These are phyloP conservation scores for Pyrus communis DNA, from an alignment of 306 rosid genomes.

Conservation along the genomic window DNA sequence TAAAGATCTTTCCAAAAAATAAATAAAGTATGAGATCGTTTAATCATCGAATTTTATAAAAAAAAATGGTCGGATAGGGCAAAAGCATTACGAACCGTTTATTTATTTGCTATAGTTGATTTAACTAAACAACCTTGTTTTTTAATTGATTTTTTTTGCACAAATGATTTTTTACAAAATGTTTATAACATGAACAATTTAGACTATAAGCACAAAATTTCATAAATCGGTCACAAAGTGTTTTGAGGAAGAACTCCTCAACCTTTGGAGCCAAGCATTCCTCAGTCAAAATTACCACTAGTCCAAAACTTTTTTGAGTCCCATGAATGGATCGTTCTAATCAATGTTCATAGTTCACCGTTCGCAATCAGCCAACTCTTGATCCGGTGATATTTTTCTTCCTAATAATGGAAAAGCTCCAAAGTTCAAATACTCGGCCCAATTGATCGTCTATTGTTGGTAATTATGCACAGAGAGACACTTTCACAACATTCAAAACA, in stretches of 20 bases:
- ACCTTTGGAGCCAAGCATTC: too few species aligned
- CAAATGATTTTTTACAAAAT: too few species aligned
- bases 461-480: not conserved
- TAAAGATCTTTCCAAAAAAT: too few species aligned
- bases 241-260: too few species aligned
- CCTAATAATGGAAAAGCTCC: not conserved
- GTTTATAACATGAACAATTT: too few species aligned
- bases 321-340: not conserved
- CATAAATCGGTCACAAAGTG: not conserved
- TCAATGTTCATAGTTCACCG: not conserved
- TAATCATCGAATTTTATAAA: too few species aligned
- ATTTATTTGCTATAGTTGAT: too few species aligned
- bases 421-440: not conserved
- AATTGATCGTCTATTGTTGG: not conserved
- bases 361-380: not conserved
- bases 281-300: too few species aligned
- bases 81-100: not conserved
- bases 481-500: slow-evolving; percentile 16
- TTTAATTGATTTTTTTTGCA: too few species aligned
- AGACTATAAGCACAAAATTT: too few species aligned
- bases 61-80: not conserved
- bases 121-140: too few species aligned
- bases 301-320: not conserved
- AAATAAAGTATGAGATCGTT: too few species aligned
- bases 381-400: not conserved